These are phyloP conservation scores for Suhomyces tanzawaensis DNA, from an alignment of 805 yeast genomes.

Conservation along the genomic window DNA sequence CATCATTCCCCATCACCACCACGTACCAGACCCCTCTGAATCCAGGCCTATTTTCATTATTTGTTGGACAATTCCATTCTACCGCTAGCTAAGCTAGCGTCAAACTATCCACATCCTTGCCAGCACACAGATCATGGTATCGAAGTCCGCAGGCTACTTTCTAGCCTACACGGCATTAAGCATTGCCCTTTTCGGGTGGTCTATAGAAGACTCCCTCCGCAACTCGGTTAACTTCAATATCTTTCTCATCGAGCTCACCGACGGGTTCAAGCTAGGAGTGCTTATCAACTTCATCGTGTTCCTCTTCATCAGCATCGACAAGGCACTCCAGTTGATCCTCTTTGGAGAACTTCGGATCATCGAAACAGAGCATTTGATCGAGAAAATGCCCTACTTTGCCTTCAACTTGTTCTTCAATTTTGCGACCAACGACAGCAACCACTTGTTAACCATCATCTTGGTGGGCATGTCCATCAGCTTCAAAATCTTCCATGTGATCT, in stretches of 20 bases:
- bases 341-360: constrained; percentile 75
- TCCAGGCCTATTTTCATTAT: too few relatives aligned
- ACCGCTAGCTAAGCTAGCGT: too few relatives aligned
- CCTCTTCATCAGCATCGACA: constrained; percentile 23
- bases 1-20: too few relatives aligned
- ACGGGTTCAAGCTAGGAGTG: constrained; percentile 27
- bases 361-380: constrained; percentile 65
- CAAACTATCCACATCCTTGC: too few relatives aligned
- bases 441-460: constrained; percentile 49
- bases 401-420: constrained; percentile 57
- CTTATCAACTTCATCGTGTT: constrained; percentile 24
- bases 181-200: constrained; percentile 17
- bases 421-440: constrained; percentile 61
- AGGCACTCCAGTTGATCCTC: constrained; percentile 48
- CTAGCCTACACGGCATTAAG: neutral
- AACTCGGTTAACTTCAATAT: constrained; percentile 22
- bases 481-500: constrained; percentile 76
- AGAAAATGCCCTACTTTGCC: constrained; percentile 32
- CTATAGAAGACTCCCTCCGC: constrained; percentile 20
- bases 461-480: constrained; percentile 32
- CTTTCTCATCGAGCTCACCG: constrained; percentile 28
- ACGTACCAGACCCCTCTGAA: too few relatives aligned
- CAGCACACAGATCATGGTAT: neutral
- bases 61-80: too few relatives aligned
- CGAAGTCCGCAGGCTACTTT: neutral